Base-by-base conservation (phyloP, 1,139 yeast species). In the Debaryomyces subglobosus region DNA sequence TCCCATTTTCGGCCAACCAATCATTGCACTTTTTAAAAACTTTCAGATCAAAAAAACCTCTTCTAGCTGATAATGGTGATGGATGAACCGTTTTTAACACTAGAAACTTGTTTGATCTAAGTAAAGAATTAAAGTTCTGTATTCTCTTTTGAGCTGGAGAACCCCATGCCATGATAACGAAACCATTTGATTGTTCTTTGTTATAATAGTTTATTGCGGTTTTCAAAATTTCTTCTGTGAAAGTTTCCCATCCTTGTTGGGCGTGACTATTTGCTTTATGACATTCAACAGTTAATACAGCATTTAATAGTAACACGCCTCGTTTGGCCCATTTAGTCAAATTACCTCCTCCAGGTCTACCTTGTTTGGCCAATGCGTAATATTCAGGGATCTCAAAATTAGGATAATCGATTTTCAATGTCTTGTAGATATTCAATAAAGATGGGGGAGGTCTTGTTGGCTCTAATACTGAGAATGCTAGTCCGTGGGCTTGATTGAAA, bases 261-360 rank as follows among this genome's bases (percentile, higher is more conserved):
- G 97, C 84, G 62, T 95, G 99, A 24, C 97, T 90, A 57, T 91
- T 90, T 13, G 99, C 97, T 61, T 85, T 83, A 63, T 92, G 98
- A 0, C 97, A 96, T 53, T 87, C 87, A 0, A 95, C 99, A 0
- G 99, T 95, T 9, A 95, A 71, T 46, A 94, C 86, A 0, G 98
- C 85, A 69, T 95, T 95, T 42, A 95, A 78, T 74, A 95, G 69
- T 35, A 95, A 71, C 3, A 95, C 97, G 2, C 99, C 99, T 56
- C 86, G 85, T 45, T 78, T 61, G 2, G 97, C 91, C 99, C 99
- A 95, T 41, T 79, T 75, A 0, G 89, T 82, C 50, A 94, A 71
- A 55, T 88, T 84, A 0, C 96, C 96, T 4, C 79, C 78, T 8
- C 78, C 77, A 1, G 74, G 72, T 7, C 45, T 60, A 7, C 72